Percentiles rank a stretch among this genome's conserved stretches.
These are phyloP conservation scores for Epichloe coenophiala DNA, from an alignment of 2,329 filamentous ascomycete species.

Conservation along the genomic window DNA sequence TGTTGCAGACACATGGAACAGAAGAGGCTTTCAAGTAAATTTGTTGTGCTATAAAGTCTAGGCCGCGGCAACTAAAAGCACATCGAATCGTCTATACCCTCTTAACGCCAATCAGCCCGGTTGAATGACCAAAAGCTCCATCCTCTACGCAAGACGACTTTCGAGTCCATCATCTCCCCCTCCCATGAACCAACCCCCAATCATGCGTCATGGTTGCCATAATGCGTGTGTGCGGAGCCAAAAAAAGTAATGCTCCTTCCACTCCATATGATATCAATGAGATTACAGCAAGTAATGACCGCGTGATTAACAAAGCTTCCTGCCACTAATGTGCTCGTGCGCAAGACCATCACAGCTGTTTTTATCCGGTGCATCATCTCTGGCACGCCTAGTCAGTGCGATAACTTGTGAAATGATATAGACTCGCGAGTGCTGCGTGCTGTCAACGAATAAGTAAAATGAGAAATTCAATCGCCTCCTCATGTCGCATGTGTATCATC, in stretches of 20 bases:
- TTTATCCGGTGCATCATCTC: slow-evolving; percentile 8
- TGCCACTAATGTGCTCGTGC: slow-evolving; percentile 3
- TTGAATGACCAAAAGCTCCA: slow-evolving; percentile 17
- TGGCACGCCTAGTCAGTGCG: background rate
- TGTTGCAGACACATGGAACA: background rate
- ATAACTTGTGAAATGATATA: background rate
- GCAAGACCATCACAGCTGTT: slow-evolving; percentile 6
- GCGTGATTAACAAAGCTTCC: slow-evolving; percentile 4
- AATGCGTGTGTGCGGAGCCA: background rate
- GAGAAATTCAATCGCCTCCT: background rate
- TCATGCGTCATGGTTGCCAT: slow-evolving; percentile 6
- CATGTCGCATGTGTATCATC: background rate
- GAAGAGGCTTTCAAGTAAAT: slow-evolving; percentile 2
- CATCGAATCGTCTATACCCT: slow-evolving; percentile 26
- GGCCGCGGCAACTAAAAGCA: slow-evolving; percentile 14
- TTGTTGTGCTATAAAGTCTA: slow-evolving; percentile 11
- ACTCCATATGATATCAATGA: slow-evolving; percentile 9
- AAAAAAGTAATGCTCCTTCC: background rate
- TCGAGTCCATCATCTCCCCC: slow-evolving; percentile 4
- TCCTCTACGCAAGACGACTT: slow-evolving; percentile 5
- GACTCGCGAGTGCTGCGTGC: background rate
- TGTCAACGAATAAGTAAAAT: background rate
- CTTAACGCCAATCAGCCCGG: slow-evolving; percentile 24
- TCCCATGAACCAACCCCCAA: slow-evolving; percentile 1
- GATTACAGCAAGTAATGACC: slow-evolving; percentile 6